Base-by-base conservation (phyloP, 352 stramenopile species). In the Paralagenidium karlingii region DNA sequence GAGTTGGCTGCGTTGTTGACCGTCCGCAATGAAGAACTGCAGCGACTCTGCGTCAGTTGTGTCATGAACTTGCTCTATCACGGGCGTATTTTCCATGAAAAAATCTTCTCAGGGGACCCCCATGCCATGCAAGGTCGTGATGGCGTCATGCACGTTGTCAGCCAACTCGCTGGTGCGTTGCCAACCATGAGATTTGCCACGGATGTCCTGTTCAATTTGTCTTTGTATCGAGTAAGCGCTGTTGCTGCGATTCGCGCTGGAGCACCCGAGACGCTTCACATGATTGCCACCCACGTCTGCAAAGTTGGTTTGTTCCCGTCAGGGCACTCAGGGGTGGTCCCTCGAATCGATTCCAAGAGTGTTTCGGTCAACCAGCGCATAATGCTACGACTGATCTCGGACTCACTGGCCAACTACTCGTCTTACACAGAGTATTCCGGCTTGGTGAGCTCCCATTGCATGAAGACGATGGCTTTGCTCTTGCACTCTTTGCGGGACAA, bases 151-250 rank as follows among this genome's bases (percentile, higher is more conserved):
- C 71, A 49, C n/a, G 59, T 83, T n/a, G 46, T 78, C 8, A 67
- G 40, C 5, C 69, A 86, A 25, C 34, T 85, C 10, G 67, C 68
- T 0, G 32, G 53, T 0, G 34, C 46, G 1, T 32, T 49, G 0
- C 20, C 49, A 0, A 78, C 55, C 10, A 78, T 68, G 34, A 45
- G 65, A 3, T 89, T 86, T 34, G 66, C 66, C 0, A 53, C 63
- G 5, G 69, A 83, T 46, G 59, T 68, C 3, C 41, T 89, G 3
- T 89, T 74, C 42, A 89, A 89, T 30, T 44, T 89, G 29, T 78
- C 69, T 9, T 37, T 86, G 8, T 66, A 81, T 28, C 65, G 65
- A 0, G 55, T 52, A 16, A 80, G 71, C 36, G 82, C 68, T 30
- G 47, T 63, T 0, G 53, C 57, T 1, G 69, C 56, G 0, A 31